A percentile compares a stretch with the other conserved stretches of the same genome.
Evolutionary conservation across 352 stramenopile genomes (phyloP).

Genomic region (Blastocystis sp.): DNA sequence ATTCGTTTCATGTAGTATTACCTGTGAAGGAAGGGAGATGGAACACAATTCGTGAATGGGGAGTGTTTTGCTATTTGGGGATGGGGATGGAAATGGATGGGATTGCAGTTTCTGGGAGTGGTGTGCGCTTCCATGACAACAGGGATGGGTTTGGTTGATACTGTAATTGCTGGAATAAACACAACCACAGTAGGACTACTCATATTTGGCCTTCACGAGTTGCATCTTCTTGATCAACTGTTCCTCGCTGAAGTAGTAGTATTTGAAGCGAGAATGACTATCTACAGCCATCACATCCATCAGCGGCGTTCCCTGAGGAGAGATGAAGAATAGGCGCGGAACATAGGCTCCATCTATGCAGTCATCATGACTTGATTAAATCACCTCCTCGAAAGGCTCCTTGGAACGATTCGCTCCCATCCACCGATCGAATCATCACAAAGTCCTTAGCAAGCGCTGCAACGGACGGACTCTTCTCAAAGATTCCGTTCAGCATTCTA

Average conservation of each 20-base stretch:
- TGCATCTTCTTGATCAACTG: constrained; percentile 46
- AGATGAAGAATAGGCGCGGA: constrained; percentile 50
- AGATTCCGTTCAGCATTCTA: constrained; percentile 22
- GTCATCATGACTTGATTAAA: no score
- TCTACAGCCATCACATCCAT: constrained; percentile 18
- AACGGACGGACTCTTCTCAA: neutral
- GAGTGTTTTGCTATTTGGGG: no score
- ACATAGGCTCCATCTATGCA: constrained; percentile 55
- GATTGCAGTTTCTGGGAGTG: no score
- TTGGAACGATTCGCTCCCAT: neutral
- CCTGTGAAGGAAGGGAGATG: no score
- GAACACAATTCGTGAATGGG: no score
- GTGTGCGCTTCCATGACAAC: no score
- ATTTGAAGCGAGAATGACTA: constrained; percentile 12
- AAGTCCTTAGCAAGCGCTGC: neutral
- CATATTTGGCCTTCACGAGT: neutral
- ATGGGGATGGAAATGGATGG: no score
- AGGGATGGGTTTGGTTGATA: neutral
- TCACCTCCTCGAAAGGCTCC: constrained; percentile 16
- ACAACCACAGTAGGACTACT: neutral
- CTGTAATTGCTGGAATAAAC: neutral
- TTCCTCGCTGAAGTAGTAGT: constrained; percentile 54
- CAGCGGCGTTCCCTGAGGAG: neutral
- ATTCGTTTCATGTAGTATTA: no score
- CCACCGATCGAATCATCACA: constrained; percentile 30